Evolutionary conservation across 345 rosid species (phyloP).

Genomic region (Populus deltoides): DNA sequence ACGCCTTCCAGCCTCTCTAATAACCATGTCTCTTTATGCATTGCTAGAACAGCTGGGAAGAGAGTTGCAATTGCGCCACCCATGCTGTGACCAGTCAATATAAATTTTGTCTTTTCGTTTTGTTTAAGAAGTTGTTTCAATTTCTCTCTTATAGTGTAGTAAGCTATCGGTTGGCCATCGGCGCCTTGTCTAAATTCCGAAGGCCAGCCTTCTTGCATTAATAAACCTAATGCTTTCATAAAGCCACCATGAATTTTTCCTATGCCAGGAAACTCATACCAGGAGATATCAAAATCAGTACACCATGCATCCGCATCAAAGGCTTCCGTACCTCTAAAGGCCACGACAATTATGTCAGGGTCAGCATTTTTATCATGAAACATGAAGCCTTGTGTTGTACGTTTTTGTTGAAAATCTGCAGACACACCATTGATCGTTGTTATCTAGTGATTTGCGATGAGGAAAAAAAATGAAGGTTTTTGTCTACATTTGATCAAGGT

Average conservation of each 20-base stretch:
- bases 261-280: constrained; percentile 32
- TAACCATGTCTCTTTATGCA: constrained; percentile 42
- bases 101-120: constrained; percentile 39
- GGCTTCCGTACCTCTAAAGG: constrained; percentile 48
- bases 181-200: constrained; percentile 13
- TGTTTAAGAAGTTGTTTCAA: constrained; percentile 27
- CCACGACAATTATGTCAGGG: constrained; percentile 31
- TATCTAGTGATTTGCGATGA: too few species aligned
- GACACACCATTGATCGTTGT: neutral
- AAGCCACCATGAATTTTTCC: constrained; percentile 61
- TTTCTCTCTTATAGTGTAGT: constrained; percentile 45
- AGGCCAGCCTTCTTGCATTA: constrained; percentile 46
- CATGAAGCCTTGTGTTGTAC: constrained; percentile 33
- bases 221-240: constrained; percentile 59
- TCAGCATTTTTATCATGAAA: constrained; percentile 23
- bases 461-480: too few species aligned
- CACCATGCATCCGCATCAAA: constrained; percentile 50
- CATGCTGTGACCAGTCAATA: constrained; percentile 65
- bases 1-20: constrained; percentile 57
- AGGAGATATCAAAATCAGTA: constrained; percentile 43
- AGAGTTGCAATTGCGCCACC: constrained; percentile 63
- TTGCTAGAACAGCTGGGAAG: constrained; percentile 47
- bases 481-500: too few species aligned
- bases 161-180: constrained; percentile 38
- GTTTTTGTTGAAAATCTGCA: constrained; percentile 32